Conservation (phyloP, 2,329 filamentous ascomycete species). For the Diaporthe capsici region DNA sequence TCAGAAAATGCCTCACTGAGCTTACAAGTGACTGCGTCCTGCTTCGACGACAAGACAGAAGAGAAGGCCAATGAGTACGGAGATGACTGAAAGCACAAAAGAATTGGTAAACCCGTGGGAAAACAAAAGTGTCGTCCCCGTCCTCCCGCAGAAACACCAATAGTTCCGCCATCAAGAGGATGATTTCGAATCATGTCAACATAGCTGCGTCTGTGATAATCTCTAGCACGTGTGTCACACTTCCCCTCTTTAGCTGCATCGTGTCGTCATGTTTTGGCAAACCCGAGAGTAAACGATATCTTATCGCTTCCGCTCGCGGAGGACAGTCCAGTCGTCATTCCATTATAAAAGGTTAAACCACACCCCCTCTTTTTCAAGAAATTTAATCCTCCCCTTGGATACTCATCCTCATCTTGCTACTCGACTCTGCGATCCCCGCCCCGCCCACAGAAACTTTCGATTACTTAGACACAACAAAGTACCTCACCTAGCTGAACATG, state of each 20-base stretch:
- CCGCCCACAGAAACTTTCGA: too few species aligned
- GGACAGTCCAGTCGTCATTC: not conserved
- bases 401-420: not conserved
- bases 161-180: not conserved
- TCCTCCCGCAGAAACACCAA: not conserved
- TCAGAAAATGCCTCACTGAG: not conserved
- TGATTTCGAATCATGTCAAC: not conserved
- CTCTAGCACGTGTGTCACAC: not conserved
- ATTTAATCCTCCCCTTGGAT: rapidly evolving
- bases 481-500: not conserved
- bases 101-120: not conserved
- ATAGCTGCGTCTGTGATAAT: too few species aligned
- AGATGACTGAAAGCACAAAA: not conserved
- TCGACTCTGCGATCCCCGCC: not conserved
- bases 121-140: not conserved
- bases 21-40: too few species aligned
- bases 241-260: slow-evolving; percentile 4
- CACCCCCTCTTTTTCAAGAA: not conserved
- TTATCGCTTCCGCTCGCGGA: slow-evolving; percentile 9
- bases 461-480: not conserved
- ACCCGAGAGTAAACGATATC: slow-evolving; percentile 7
- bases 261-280: slow-evolving; percentile 1
- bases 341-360: slow-evolving; percentile 5
- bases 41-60: not conserved
- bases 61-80: not conserved